phyloP scores from a whole-genome alignment of 1,284 basidiomycete species.

The Kwoniella shivajii region DNA sequence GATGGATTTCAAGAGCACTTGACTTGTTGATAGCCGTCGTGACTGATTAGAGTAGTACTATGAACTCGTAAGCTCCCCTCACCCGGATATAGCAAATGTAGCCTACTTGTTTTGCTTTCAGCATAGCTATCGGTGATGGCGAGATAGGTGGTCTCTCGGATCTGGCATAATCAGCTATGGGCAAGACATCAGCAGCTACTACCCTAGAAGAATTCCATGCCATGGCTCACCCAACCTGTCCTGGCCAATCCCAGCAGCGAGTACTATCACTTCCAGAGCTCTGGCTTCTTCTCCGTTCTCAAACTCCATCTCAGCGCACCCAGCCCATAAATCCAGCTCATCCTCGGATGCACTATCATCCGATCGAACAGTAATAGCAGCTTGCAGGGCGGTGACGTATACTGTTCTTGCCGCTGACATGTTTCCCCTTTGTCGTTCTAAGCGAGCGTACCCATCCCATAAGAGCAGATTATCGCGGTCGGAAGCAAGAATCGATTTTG shows the following conservation, averaged over 20 bases:
- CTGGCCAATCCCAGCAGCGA: conserved; percentile 28
- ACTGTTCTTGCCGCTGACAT: conserved; percentile 76
- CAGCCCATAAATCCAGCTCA: conserved; percentile 68
- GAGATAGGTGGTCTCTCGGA: conserved; percentile 1
- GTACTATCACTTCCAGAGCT: conserved; percentile 33
- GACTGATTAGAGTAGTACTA: conserved; percentile 22
- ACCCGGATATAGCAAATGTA: not conserved
- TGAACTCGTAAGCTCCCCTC: not conserved
- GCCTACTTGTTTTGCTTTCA: conserved; percentile 46
- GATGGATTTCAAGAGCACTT: conserved; percentile 28
- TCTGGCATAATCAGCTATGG: not conserved
- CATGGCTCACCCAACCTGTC: conserved; percentile 14
- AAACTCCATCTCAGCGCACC: conserved; percentile 77
- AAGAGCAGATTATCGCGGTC: conserved; percentile 68
- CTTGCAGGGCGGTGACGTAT: conserved; percentile 64
- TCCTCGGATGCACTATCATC: conserved; percentile 24
- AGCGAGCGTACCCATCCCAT: conserved; percentile 79
- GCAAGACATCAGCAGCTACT: not conserved
- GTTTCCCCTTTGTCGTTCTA: conserved; percentile 73
- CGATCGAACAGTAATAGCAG: conserved; percentile 28
- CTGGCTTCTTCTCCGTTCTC: conserved; percentile 27
- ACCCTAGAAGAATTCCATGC: not conserved
- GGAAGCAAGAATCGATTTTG: conserved; percentile 67
- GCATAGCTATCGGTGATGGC: conserved; percentile 28
- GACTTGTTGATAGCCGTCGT: not conserved